Conservation (phyloP, 83 land plant genomes). For the Isoetes engelmannii region DNA sequence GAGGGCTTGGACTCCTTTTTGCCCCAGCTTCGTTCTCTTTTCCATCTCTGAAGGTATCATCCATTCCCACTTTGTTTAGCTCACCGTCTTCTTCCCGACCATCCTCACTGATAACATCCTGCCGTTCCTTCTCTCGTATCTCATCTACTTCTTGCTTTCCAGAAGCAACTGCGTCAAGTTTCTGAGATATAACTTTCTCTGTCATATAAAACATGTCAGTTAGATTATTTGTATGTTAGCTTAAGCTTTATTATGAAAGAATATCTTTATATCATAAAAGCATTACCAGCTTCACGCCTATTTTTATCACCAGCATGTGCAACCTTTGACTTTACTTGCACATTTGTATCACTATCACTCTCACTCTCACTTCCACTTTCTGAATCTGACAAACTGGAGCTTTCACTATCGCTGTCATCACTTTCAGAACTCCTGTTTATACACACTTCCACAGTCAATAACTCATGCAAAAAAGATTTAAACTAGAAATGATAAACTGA, state of each 20-base stretch:
- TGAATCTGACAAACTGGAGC: conserved; percentile 2
- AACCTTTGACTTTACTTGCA: not conserved
- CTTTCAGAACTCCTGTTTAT: conserved; percentile 51
- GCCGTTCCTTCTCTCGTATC: not conserved
- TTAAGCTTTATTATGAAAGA: no score
- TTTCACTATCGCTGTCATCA: conserved; percentile 15
- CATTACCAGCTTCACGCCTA: no score
- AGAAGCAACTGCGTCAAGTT: no score
- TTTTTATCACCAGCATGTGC: no score
- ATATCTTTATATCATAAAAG: no score
- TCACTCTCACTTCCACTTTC: conserved; percentile 26
- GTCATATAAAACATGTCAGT: no score
- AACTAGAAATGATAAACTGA: no score
- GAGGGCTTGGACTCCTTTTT: conserved; percentile 44
- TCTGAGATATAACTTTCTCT: no score
- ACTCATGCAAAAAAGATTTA: not conserved
- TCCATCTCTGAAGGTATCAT: not conserved
- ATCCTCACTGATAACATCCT: conserved; percentile 19
- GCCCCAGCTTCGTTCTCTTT: not conserved
- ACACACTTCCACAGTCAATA: not conserved
- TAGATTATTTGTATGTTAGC: no score
- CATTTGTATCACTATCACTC: conserved; percentile 44
- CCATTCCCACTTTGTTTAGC: conserved; percentile 39
- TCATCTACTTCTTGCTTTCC: not conserved
- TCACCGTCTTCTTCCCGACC: conserved; percentile 34